Evolutionary conservation across 495 filamentous ascomycete genomes (phyloP).

Genomic region (Penicillium diatomitis): DNA sequence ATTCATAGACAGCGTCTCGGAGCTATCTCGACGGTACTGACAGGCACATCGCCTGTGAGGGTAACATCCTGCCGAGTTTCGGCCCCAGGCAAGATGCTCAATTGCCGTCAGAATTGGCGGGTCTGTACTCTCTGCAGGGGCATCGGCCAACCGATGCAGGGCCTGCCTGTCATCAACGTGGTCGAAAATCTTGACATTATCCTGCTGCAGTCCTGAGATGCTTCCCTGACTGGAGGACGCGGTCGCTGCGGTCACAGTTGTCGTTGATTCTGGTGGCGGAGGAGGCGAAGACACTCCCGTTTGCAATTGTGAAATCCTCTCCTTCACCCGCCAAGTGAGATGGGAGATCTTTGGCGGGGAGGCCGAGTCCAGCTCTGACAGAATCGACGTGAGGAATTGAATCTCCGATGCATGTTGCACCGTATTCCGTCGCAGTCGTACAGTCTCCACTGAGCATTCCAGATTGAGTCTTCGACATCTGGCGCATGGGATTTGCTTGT

Average conservation of each 20-base stretch:
- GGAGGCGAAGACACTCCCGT: slow-evolving; percentile 1
- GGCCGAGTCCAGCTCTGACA: slow-evolving; percentile 13
- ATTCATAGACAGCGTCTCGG: slow-evolving; percentile 9
- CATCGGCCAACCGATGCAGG: slow-evolving; percentile 4
- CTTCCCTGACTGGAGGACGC: neutral
- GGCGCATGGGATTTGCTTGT: slow-evolving; percentile 23
- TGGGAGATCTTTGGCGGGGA: slow-evolving; percentile 4
- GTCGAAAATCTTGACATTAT: slow-evolving; percentile 1
- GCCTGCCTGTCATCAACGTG: slow-evolving; percentile 3
- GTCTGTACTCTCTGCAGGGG: slow-evolving; percentile 9
- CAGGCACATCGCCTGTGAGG: slow-evolving; percentile 21
- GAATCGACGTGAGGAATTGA: slow-evolving; percentile 18
- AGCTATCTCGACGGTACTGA: slow-evolving; percentile 18
- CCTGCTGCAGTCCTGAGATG: neutral
- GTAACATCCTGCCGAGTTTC: slow-evolving; percentile 24
- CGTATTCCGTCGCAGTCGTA: slow-evolving; percentile 17
- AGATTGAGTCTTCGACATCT: slow-evolving; percentile 21
- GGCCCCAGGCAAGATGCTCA: slow-evolving; percentile 27
- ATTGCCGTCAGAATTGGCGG: slow-evolving; percentile 22
- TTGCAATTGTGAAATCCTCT: slow-evolving; percentile 17
- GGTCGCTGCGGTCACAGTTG: neutral
- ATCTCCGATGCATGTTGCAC: slow-evolving; percentile 24
- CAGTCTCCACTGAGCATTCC: slow-evolving; percentile 22
- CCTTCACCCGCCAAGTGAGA: slow-evolving; percentile 8
- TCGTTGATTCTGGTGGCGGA: neutral